phyloP scores from a whole-genome alignment of 1,139 yeast genomes.

The Yamadazyma siamensis region DNA sequence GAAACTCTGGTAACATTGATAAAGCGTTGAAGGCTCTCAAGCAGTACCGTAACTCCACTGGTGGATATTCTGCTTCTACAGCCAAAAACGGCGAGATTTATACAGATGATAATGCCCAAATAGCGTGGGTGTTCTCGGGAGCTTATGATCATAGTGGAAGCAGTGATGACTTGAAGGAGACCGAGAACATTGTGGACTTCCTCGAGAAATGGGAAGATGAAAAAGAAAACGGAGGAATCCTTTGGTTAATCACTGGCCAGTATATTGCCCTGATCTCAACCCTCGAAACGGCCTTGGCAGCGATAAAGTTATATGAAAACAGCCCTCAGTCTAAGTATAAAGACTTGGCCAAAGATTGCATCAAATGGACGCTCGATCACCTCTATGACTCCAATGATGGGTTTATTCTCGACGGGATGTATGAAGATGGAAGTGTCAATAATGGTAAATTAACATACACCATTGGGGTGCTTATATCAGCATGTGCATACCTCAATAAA shows the following conservation, averaged over 20 bases:
- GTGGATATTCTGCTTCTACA: conserved; percentile 32
- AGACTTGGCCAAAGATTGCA: conserved; percentile 17
- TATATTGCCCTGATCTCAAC: conserved; percentile 37
- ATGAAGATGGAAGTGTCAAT: conserved; percentile 20
- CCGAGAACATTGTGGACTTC: conserved; percentile 6
- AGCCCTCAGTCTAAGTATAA: conserved; percentile 5
- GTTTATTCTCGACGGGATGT: conserved; percentile 30
- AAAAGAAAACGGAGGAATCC: conserved; percentile 25
- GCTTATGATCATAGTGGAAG: conserved; percentile 18
- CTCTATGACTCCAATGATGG: conserved; percentile 26
- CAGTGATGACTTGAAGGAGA: conserved; percentile 8
- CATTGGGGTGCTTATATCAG: conserved; percentile 31
- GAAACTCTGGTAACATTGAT: conserved; percentile 11
- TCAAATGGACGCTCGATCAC: conserved; percentile 24
- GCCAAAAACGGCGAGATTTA: conserved; percentile 28
- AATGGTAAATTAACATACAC: conserved; percentile 36
- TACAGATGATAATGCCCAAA: conserved; percentile 35
- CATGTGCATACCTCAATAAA: conserved; percentile 24
- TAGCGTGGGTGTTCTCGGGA: conserved; percentile 28
- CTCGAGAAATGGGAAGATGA: conserved; percentile 15
- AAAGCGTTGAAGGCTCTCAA: conserved; percentile 14
- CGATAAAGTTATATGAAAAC: conserved; percentile 21
- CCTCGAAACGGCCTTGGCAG: conserved; percentile 33
- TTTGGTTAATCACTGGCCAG: conserved; percentile 24
- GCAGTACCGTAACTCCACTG: conserved; percentile 19